These are phyloP conservation scores for Thelonectria rubi DNA, from an alignment of 2,329 filamentous ascomycete species.

Conservation along the genomic window DNA sequence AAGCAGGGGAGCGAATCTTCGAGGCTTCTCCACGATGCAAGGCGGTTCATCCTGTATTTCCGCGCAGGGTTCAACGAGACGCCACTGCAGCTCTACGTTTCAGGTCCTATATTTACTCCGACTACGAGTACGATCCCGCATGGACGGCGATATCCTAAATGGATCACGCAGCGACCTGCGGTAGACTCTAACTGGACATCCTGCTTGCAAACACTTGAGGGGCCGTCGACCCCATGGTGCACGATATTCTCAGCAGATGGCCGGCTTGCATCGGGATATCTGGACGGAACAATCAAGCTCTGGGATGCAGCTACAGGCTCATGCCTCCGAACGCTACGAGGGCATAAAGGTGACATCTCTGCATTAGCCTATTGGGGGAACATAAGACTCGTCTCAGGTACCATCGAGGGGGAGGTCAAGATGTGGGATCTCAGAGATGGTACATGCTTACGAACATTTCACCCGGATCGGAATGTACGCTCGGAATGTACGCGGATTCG, in stretches of 20 bases:
- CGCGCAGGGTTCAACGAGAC: constrained; percentile 17
- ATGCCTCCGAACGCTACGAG: background rate
- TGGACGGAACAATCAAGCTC: background rate
- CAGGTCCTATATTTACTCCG: constrained; percentile 40
- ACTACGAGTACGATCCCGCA: background rate
- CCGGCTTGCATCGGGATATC: background rate
- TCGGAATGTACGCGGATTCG: no score
- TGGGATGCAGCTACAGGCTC: constrained; percentile 5
- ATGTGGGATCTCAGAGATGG: constrained; percentile 24
- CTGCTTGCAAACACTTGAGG: constrained; percentile 22
- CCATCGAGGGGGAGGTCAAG: background rate
- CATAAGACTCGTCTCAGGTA: no score
- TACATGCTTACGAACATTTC: constrained; percentile 11
- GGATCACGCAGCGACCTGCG: background rate
- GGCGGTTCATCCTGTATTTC: constrained; percentile 27
- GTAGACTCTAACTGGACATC: constrained; percentile 5
- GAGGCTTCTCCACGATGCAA: constrained; percentile 29
- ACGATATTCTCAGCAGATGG: constrained; percentile 1
- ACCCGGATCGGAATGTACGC: no score
- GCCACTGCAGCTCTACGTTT: constrained; percentile 43
- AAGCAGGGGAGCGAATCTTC: background rate
- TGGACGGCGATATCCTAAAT: background rate
- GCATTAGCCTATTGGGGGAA: background rate
- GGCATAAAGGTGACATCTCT: background rate
- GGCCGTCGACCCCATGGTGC: constrained; percentile 15